These are phyloP conservation scores for Phaeolepiota aurea DNA, from an alignment of 768 basidiomycete genomes.

Conservation along the genomic window DNA sequence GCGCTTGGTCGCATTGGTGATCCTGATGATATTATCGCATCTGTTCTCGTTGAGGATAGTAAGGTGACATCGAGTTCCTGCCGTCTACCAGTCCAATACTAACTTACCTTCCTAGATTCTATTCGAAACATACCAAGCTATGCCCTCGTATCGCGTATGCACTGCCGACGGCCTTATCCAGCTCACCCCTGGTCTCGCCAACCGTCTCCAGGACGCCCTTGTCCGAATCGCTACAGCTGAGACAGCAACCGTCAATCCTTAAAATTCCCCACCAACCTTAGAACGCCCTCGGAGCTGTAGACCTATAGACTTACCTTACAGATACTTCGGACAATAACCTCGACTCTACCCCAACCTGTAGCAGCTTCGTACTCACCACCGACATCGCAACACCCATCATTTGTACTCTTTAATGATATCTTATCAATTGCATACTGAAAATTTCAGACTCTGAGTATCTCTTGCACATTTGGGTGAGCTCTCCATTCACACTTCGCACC, in stretches of 20 bases:
- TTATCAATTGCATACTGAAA: too few species aligned
- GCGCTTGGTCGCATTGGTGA: conserved; percentile 70
- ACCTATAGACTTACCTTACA: neutral
- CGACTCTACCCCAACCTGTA: too few species aligned
- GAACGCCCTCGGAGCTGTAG: neutral
- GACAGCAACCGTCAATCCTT: conserved; percentile 2
- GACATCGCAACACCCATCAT: too few species aligned
- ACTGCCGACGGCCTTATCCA: conserved; percentile 65
- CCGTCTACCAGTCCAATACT: conserved; percentile 1
- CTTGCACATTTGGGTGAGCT: too few species aligned
- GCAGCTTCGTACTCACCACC: too few species aligned
- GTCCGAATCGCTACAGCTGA: conserved; percentile 22
- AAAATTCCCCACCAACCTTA: neutral
- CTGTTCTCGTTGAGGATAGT: conserved; percentile 64
- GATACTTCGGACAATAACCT: too few species aligned
- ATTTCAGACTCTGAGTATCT: too few species aligned
- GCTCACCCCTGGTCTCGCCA: conserved; percentile 59
- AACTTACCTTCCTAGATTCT: conserved; percentile 34
- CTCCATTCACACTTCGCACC: too few species aligned
- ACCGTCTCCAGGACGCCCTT: conserved; percentile 34
- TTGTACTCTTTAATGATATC: too few species aligned
- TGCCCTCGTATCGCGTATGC: conserved; percentile 79
- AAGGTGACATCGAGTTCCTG: conserved; percentile 41
- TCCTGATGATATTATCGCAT: conserved; percentile 76
- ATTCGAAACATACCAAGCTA: conserved; percentile 69